phyloP scores from a whole-genome alignment of 148 eudicot genomes.

The Rhododendron ferrugineum region DNA sequence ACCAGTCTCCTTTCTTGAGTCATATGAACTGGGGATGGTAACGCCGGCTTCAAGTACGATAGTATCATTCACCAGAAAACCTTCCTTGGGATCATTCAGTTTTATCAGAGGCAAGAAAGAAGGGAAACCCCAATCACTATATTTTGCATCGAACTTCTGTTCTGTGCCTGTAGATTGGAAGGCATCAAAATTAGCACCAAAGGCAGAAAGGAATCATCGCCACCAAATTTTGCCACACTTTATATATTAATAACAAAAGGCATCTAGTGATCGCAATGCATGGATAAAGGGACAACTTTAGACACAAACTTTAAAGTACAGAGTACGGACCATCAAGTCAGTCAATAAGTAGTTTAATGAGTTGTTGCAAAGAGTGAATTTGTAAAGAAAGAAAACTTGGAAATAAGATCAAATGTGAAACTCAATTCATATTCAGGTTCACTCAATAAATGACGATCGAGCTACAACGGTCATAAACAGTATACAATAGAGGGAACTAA shows the following conservation, averaged over 20 bases:
- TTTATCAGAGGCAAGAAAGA: constrained; percentile 88
- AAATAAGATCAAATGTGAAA: not conserved
- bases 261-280: not conserved
- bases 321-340: not conserved
- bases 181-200: not conserved
- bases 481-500: not conserved
- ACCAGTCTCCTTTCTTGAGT: constrained; percentile 29
- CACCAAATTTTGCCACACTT: not conserved
- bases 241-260: not conserved
- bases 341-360: not conserved
- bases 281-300: not conserved
- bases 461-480: not conserved
- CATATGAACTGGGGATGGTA: constrained; percentile 77
- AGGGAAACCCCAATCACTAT: constrained; percentile 89
- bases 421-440: not conserved
- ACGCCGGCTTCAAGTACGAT: constrained; percentile 77
- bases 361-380: not conserved
- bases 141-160: constrained; percentile 71
- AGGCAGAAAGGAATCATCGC: not conserved
- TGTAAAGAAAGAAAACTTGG: not conserved
- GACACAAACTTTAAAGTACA: not conserved
- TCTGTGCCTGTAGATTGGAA: constrained; percentile 55
- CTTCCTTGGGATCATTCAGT: constrained; percentile 64
- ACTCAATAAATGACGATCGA: not conserved
- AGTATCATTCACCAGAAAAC: constrained; percentile 76